A percentile compares a stretch with the other conserved stretches of the same genome.
These are phyloP conservation scores for Circinella umbellata DNA, from an alignment of 371 early-diverging fungal genomes.

Conservation along the genomic window DNA sequence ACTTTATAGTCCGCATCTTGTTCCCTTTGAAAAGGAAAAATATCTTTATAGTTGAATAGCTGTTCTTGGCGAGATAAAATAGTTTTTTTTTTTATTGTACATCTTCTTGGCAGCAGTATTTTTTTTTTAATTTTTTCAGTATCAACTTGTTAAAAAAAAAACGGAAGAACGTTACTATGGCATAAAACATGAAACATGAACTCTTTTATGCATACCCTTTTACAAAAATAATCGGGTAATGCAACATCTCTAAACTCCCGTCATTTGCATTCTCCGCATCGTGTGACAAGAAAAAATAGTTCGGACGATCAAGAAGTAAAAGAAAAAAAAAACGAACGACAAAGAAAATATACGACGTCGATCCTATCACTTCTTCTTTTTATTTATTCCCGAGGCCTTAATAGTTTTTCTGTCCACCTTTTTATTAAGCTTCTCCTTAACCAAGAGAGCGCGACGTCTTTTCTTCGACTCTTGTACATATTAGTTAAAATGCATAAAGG, in stretches of 20 bases:
- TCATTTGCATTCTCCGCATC: not conserved
- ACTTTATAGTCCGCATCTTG: too few species aligned
- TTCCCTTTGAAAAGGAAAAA: too few species aligned
- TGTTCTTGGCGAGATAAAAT: too few species aligned
- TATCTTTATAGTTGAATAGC: too few species aligned
- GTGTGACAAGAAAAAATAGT: not conserved
- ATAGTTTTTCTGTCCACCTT: too few species aligned
- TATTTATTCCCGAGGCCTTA: not conserved
- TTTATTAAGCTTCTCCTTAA: not conserved
- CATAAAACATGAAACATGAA: not conserved
- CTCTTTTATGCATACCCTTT: not conserved
- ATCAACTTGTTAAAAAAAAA: not conserved
- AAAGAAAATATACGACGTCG: not conserved
- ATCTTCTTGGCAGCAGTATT: not conserved
- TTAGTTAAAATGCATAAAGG: too few species aligned
- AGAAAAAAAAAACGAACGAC: not conserved
- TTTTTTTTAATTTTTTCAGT: too few species aligned
- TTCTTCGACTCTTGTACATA: not conserved
- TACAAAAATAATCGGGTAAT: not conserved
- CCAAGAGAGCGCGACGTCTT: too few species aligned
- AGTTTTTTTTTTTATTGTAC: too few species aligned
- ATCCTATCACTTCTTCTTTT: not conserved
- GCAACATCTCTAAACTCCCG: slow-evolving; percentile 5
- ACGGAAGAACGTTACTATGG: not conserved
- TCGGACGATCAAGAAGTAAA: slow-evolving; percentile 2